Conservation (phyloP, 129 eudicot genomes). For the Helianthus annuus region HanXRQr2.0-SUNRISE NC_035443.2:46952849-46953348, state of each 20-base stretch:
- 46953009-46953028: neutral
- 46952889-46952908: constrained; percentile 93
- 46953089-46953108: neutral
- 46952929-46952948: neutral
- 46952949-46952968: neutral
- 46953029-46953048: neutral
- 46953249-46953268: no score
- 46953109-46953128: neutral
- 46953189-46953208: neutral
- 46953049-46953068: neutral
- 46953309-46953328: no score
- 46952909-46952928: constrained; percentile 59
- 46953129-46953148: neutral
- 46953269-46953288: no score
- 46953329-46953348: no score
- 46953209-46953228: neutral
- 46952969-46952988: neutral
- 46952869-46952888: constrained; percentile 96
- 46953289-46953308: no score
- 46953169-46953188: neutral
- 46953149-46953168: neutral
- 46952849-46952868: constrained; percentile 98
- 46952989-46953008: neutral
- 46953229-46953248: no score
- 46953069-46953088: neutral